These are phyloP conservation scores for Fusarium secorum DNA, from an alignment of 2,329 filamentous ascomycete species.

Conservation along the genomic window DNA sequence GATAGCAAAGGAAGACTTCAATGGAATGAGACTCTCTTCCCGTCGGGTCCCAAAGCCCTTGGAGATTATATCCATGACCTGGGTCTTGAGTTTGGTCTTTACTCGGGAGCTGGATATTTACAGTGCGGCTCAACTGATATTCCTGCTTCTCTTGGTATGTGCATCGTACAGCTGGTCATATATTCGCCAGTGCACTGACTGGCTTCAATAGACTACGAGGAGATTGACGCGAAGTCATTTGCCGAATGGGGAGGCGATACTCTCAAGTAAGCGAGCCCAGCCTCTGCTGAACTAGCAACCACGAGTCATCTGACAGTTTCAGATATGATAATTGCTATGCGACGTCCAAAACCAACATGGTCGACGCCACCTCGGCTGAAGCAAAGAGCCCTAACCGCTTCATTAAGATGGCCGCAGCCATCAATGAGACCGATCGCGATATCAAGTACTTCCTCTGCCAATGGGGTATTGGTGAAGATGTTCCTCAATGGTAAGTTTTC, in stretches of 20 bases:
- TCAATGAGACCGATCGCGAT: constrained; percentile 50
- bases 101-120: constrained; percentile 58
- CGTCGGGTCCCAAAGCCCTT: constrained; percentile 57
- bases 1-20: constrained; percentile 55
- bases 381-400: constrained; percentile 53
- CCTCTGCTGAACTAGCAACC: too few species aligned
- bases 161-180: accelerated
- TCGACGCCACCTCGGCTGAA: constrained; percentile 51
- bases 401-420: constrained; percentile 54
- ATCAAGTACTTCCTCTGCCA: constrained; percentile 61
- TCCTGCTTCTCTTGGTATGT: constrained; percentile 54
- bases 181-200: accelerated
- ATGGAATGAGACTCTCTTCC: constrained; percentile 60
- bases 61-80: constrained; percentile 59
- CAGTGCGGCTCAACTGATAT: constrained; percentile 54
- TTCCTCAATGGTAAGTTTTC: constrained; percentile 51
- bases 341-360: constrained; percentile 52
- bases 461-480: constrained; percentile 59
- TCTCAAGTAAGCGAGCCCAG: constrained; percentile 65
- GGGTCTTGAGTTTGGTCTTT: constrained; percentile 62
- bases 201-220: constrained; percentile 47
- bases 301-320: background rate
- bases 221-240: constrained; percentile 52
- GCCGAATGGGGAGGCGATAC: constrained; percentile 56
- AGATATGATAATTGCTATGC: constrained; percentile 61